A percentile compares a stretch with the other conserved stretches of the same genome.
Evolutionary conservation across 768 basidiomycete species (phyloP).

Genomic region (Gymnopilus dilepis): DNA sequence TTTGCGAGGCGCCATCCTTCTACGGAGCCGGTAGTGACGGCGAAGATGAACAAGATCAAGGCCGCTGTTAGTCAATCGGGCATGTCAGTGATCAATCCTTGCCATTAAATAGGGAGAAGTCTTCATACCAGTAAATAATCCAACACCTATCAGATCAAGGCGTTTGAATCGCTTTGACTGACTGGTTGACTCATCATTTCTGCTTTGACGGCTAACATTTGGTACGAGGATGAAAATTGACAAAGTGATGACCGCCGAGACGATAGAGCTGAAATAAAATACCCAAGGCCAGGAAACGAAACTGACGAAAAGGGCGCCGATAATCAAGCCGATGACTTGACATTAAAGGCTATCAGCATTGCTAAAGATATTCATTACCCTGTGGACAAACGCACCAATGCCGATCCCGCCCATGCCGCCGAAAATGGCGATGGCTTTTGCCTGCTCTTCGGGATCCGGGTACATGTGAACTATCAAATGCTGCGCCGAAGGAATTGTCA

Average conservation of each 20-base stretch:
- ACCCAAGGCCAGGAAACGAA: conserved; percentile 53
- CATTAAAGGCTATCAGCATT: background rate
- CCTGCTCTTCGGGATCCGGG: conserved; percentile 50
- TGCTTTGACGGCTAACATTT: conserved; percentile 13
- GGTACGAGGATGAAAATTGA: conserved; percentile 42
- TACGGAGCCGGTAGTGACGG: conserved; percentile 51
- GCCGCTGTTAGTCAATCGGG: conserved; percentile 28
- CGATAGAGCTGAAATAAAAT: conserved; percentile 52
- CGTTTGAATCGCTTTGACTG: conserved; percentile 27
- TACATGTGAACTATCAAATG: conserved; percentile 55
- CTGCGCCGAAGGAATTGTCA: conserved; percentile 58
- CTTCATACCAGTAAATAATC: conserved; percentile 38
- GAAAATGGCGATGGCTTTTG: conserved; percentile 51
- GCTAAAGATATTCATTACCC: conserved; percentile 1
- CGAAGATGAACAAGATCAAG: conserved; percentile 46
- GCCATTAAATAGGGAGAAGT: background rate
- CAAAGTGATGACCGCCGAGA: conserved; percentile 39
- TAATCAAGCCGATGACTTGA: conserved; percentile 45
- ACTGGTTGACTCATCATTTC: background rate
- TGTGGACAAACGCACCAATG: conserved; percentile 42
- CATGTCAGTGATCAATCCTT: background rate
- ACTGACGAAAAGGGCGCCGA: conserved; percentile 49
- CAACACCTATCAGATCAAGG: conserved; percentile 45
- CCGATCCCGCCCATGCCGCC: conserved; percentile 52
- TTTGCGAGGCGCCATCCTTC: conserved; percentile 52